Evolutionary conservation across 2,329 filamentous ascomycete species (phyloP).

Genomic region (Coleophoma cylindrospora): DNA sequence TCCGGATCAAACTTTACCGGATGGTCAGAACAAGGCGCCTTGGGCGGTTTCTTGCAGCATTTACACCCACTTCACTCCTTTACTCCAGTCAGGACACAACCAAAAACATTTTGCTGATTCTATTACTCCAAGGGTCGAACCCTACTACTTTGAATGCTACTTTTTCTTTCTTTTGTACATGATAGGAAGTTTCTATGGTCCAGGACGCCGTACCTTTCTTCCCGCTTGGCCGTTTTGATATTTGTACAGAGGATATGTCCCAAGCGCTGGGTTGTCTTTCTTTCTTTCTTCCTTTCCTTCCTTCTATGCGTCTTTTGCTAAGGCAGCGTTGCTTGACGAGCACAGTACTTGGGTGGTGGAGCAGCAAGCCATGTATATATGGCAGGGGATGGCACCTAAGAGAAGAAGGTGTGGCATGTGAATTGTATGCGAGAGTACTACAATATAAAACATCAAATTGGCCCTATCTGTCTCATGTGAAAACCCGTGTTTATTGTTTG

Average conservation of each 20-base stretch:
- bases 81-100: slow-evolving; percentile 6
- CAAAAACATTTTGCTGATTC: neutral
- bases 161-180: slow-evolving; percentile 10
- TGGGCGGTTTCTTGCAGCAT: slow-evolving; percentile 16
- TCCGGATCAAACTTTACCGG: neutral
- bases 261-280: slow-evolving; percentile 10
- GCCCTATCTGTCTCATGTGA: neutral
- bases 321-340: neutral
- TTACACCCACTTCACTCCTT: slow-evolving; percentile 11
- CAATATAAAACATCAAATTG: slow-evolving; percentile 18
- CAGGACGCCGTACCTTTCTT: neutral
- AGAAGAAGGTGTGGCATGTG: slow-evolving; percentile 8
- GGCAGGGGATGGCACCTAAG: neutral
- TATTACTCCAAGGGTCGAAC: too few relatives aligned
- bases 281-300: slow-evolving; percentile 4
- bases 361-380: neutral
- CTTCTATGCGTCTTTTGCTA: neutral
- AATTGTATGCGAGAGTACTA: slow-evolving; percentile 9
- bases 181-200: slow-evolving; percentile 1
- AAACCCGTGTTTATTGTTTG: neutral
- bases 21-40: slow-evolving; percentile 8
- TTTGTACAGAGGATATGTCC: slow-evolving; percentile 1
- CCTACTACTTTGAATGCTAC: neutral
- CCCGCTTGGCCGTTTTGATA: slow-evolving; percentile 1
- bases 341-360: neutral